Evolutionary conservation across 1,284 basidiomycete genomes (phyloP).

Genomic region (Tremellales sp.): DNA sequence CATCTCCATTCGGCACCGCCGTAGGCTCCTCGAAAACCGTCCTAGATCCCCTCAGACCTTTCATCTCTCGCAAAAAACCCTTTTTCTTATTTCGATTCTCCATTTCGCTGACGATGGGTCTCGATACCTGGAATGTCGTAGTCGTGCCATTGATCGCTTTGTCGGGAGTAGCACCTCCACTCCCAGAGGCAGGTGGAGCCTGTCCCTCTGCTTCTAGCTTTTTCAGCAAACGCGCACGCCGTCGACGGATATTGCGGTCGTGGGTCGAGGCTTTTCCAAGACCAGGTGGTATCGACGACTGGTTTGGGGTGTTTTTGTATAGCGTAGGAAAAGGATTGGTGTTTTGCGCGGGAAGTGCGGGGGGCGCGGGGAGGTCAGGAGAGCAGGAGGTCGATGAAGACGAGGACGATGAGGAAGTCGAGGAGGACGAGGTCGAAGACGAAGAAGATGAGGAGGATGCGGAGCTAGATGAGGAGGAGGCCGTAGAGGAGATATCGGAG

Average conservation of each 20-base stretch:
- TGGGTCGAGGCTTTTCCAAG: conserved; percentile 39
- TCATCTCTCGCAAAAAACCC: conserved; percentile 43
- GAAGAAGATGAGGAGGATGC: conserved; percentile 17
- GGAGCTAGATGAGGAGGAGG: conserved; percentile 18
- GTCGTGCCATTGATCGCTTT: neutral
- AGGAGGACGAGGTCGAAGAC: conserved; percentile 8
- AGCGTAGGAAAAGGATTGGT: conserved; percentile 6
- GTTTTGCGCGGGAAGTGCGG: no score
- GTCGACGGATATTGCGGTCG: conserved; percentile 37
- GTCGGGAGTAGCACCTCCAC: neutral
- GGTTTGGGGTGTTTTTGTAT: neutral
- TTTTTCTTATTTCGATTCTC: conserved; percentile 45
- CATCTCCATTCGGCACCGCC: neutral
- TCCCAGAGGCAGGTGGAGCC: no score
- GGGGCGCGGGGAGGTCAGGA: no score
- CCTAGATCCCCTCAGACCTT: conserved; percentile 24
- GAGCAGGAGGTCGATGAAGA: conserved; percentile 14
- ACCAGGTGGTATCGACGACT: conserved; percentile 31
- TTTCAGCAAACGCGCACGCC: conserved; percentile 22
- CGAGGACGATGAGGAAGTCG: conserved; percentile 10
- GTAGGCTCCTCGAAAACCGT: conserved; percentile 25
- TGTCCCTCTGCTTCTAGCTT: conserved; percentile 11
- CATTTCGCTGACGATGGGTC: conserved; percentile 22
- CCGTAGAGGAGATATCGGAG: conserved; percentile 18
- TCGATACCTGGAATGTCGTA: conserved; percentile 8